These are phyloP conservation scores for Penicillium sp. DNA, from an alignment of 2,329 filamentous ascomycete genomes.

Conservation along the genomic window DNA sequence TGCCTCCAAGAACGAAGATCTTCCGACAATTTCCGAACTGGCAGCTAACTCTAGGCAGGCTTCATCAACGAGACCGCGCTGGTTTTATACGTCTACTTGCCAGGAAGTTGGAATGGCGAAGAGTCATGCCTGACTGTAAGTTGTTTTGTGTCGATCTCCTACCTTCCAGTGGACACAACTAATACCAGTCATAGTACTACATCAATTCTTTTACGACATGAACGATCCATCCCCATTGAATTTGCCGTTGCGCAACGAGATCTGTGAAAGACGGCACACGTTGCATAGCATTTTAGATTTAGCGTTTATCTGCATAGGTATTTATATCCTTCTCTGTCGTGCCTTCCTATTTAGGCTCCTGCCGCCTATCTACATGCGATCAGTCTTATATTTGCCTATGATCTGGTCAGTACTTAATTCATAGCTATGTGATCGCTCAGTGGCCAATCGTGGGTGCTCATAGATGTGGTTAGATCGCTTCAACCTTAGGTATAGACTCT, in stretches of 20 bases:
- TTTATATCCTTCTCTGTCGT: too few species aligned
- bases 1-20: not conserved
- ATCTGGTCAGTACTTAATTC: too few species aligned
- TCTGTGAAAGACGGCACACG: too few species aligned
- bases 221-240: not conserved
- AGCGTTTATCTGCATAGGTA: too few species aligned
- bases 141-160: not conserved
- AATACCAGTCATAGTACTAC: conserved; percentile 40
- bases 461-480: too few species aligned
- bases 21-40: conserved; percentile 1
- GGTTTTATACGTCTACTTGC: conserved; percentile 51
- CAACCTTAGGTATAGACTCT: too few species aligned
- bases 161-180: not conserved
- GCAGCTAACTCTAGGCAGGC: conserved; percentile 25
- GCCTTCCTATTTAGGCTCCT: too few species aligned
- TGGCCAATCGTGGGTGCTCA: too few species aligned
- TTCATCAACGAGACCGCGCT: conserved; percentile 50
- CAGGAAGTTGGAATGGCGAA: conserved; percentile 43
- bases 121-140: conserved; percentile 51
- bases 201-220: conserved; percentile 47
- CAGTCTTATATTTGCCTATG: too few species aligned
- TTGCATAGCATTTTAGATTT: too few species aligned
- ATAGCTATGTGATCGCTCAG: too few species aligned
- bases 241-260: not conserved
- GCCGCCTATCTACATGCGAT: too few species aligned